Evolutionary conservation across 1,284 basidiomycete species (phyloP), one percentile per base, ranked within the genome.

Genomic region (Malassezia psittaci): DNA sequence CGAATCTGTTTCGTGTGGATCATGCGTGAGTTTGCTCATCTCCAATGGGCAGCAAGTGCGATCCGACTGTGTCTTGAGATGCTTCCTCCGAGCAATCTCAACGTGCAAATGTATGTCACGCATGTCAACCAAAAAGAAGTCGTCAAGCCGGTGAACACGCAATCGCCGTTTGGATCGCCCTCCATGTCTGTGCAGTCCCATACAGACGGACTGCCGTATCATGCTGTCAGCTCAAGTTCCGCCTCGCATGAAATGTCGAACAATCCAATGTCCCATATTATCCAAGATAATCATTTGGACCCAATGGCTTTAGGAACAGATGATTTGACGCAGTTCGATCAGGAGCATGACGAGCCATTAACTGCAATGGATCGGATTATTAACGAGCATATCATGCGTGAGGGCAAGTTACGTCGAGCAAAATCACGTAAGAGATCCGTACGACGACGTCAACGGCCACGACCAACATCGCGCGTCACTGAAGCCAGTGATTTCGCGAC

Each of bases 1-100:
- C 79, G 86, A 2, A 80, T 89, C 0, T 79, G 87, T 21, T 88
- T 90, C 63, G 81, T 90, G 3, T 90, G 88, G 88, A 80, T 90
- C 46, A 79, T 88, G 46, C 79, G 86, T 48, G 88, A 90, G 69
- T 88, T 85, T 68, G 81, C 85, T 11, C 86, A 90, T 69, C 78
- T 89, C 38, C 83, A 85, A 54, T 90, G 88, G 88, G 83, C 85
- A 51, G 86, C 87, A 0, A 78, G 82, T 3, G 78, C 83, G 44
- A 72, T 90, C 24, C 80, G 84, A 24, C 78, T 80, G 32, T 89
- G 86, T 72, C 80, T 83, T 67, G 78, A 81, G 45, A 79, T 86
- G 75, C 78, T 86, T 12, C 78, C 82, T 0, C 63, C 77, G 2
- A 77, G 81, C 3, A 79, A 81, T 36, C 77, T 90, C 11, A 82